A percentile compares a stretch with the other conserved stretches of the same genome.
Conservation (phyloP, 352 stramenopile species). For the Phytophthora pinifolia region DNA sequence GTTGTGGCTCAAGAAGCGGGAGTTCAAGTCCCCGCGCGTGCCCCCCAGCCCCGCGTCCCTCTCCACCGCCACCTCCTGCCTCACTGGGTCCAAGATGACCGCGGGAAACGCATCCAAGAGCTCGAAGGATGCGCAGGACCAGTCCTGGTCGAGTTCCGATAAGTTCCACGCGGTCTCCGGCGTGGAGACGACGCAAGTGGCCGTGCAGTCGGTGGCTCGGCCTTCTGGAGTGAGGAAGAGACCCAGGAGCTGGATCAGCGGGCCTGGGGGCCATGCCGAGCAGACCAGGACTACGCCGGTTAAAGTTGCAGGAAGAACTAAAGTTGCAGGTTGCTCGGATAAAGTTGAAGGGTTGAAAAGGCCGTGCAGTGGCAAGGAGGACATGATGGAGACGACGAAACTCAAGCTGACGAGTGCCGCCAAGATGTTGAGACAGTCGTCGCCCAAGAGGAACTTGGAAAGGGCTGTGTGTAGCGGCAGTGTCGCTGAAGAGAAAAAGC, state of each 20-base stretch:
- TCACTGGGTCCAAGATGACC: not conserved
- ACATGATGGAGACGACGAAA: not conserved
- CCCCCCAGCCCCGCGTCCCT: not conserved
- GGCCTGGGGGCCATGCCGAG: not conserved
- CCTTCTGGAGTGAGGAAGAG: slow-evolving; percentile 7
- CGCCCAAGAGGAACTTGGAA: slow-evolving; percentile 3
- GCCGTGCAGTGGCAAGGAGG: not conserved
- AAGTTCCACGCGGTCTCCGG: slow-evolving; percentile 15
- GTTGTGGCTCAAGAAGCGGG: slow-evolving; percentile 45
- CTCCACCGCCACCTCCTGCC: not conserved
- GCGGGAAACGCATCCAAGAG: not conserved
- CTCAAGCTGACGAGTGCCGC: not conserved
- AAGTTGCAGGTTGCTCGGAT: not conserved
- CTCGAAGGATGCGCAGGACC: not conserved
- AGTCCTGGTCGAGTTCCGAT: not conserved
- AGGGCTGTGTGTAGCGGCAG: not conserved
- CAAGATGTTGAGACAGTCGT: slow-evolving; percentile 2
- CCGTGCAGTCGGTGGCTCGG: slow-evolving; percentile 17
- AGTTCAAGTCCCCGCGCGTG: slow-evolving; percentile 26
- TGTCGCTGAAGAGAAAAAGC: not conserved
- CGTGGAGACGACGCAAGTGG: slow-evolving; percentile 10
- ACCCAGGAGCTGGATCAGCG: slow-evolving; percentile 4
- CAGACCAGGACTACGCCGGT: too few species aligned
- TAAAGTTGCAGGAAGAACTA: slow-evolving; percentile 4
- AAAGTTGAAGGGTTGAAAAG: slow-evolving; percentile 4